A percentile compares a stretch with the other conserved stretches of the same genome.
These are phyloP conservation scores for Schwanniomyces vanrijiae DNA, from an alignment of 805 yeast species.

Conservation along the genomic window DNA sequence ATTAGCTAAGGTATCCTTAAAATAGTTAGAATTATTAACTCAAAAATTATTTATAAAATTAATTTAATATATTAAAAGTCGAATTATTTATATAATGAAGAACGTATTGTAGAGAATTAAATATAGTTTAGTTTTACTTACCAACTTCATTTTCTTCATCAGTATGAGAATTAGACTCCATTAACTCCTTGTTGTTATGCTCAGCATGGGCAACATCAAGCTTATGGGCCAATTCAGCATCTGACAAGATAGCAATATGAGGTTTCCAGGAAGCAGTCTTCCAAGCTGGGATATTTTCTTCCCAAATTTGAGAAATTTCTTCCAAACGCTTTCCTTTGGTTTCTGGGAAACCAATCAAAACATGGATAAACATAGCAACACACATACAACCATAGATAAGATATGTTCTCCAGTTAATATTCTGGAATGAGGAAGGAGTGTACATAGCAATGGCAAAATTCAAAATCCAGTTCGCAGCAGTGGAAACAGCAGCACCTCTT, in stretches of 20 bases:
- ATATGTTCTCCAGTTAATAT: constrained; percentile 46
- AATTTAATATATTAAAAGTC: not conserved
- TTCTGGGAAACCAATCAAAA: constrained; percentile 56
- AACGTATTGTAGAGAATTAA: not conserved
- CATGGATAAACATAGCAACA: constrained; percentile 46
- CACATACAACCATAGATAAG: constrained; percentile 51
- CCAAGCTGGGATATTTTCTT: constrained; percentile 44
- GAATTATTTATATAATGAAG: not conserved
- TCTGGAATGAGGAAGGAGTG: constrained; percentile 54
- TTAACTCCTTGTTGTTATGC: constrained; percentile 20
- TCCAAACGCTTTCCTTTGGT: constrained; percentile 62
- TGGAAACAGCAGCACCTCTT: constrained; percentile 65
- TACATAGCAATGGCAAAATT: constrained; percentile 65
- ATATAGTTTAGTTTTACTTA: not conserved
- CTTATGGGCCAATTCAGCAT: constrained; percentile 37
- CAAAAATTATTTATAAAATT: not conserved
- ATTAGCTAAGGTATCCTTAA: constrained; percentile 55
- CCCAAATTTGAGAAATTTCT: constrained; percentile 52
- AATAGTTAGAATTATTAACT: not conserved
- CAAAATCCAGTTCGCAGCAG: constrained; percentile 65
- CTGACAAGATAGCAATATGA: constrained; percentile 36
- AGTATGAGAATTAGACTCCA: constrained; percentile 12
- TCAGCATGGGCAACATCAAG: constrained; percentile 36
- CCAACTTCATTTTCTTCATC: constrained; percentile 8
- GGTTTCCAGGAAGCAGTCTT: constrained; percentile 39